Evolutionary conservation across 1,284 basidiomycete genomes (phyloP).

Genomic region (Puccinia coronata): DNA sequence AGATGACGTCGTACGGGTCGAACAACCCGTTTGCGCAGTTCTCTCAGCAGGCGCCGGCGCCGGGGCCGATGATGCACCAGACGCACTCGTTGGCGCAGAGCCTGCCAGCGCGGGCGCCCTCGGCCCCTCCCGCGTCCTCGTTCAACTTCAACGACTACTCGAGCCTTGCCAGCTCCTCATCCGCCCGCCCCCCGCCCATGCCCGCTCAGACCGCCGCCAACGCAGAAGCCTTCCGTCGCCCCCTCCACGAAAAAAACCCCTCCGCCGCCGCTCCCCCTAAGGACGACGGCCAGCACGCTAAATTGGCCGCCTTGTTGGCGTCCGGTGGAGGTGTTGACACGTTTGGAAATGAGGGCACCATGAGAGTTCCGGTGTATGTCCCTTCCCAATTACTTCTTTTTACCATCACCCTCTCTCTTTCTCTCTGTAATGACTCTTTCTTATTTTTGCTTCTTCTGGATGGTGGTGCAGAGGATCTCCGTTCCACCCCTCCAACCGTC

Average conservation of each 20-base stretch:
- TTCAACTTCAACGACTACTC: constrained; percentile 55
- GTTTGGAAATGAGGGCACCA: constrained; percentile 80
- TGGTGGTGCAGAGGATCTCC: constrained; percentile 35
- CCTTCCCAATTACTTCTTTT: neutral
- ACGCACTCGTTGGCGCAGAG: constrained; percentile 34
- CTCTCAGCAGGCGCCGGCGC: constrained; percentile 50
- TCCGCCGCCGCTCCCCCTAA: constrained; percentile 55
- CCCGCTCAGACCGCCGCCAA: constrained; percentile 54
- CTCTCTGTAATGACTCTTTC: too few species aligned
- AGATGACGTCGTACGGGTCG: constrained; percentile 70
- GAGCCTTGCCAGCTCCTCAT: constrained; percentile 55
- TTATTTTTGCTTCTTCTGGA: too few species aligned
- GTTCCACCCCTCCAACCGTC: constrained; percentile 48
- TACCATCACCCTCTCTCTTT: neutral
- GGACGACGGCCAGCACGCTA: constrained; percentile 71
- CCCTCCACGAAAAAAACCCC: constrained; percentile 47
- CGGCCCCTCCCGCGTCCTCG: constrained; percentile 58
- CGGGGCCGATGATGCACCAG: constrained; percentile 36
- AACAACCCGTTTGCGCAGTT: constrained; percentile 85
- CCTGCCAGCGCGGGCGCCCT: constrained; percentile 45
- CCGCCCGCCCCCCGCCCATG: constrained; percentile 55
- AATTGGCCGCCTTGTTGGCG: constrained; percentile 77
- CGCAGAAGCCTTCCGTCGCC: constrained; percentile 55
- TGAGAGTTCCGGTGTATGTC: constrained; percentile 62
- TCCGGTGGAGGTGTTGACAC: constrained; percentile 78